Evolutionary conservation across 495 filamentous ascomycete species (phyloP), one percentile per base, ranked within the genome.

Genomic region (Penicillium atrosanguineum): DNA sequence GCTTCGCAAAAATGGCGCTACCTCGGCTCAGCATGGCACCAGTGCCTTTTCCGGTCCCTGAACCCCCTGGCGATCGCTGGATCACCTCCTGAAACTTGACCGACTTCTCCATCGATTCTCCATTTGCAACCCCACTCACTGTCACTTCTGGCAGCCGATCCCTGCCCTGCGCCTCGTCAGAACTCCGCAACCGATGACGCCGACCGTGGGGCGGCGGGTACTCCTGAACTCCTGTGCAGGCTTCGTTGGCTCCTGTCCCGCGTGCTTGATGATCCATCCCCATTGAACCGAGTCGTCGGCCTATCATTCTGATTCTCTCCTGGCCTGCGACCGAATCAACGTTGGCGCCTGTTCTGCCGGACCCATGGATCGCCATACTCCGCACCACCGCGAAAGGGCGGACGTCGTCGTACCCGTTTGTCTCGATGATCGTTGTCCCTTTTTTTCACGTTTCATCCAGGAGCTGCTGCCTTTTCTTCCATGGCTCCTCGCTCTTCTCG

Each of bases 121-220:
- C 31, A 34, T 34, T 19, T 7, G 16, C 28, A 12, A 38, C 31
- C 14, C 46, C 45, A 48, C 45, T 48, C 36, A 29, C 29, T 20
- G 21, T 49, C 47, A 29, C 47, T 7, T 15, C 36, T 23, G 25
- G 29, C 47, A 52, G 60, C 48, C 60, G 63, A 65, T 65, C 63
- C 48, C 60, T 59, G 47, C 51, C 57, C 44, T 37, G 39, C 36
- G 26, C 25, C 54, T 37, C n/a, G 23, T 37, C 16, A 37, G 47
- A 57, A 56, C 31, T 51, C 63, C 57, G 60, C 57, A 60, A 40
- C 29, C 60, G 60, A 66, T 66, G 63, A 66, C 63, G 63, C 60
- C 45, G 16, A 31, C 41, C 56, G 62, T 65, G 62, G 62, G 60
- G 56, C 63, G 25, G 34, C 53, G 46, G 54, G 53, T 51, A 48